Base-by-base conservation (phyloP, 768 basidiomycete genomes). In the Neoboletus brunneissimus region DNA sequence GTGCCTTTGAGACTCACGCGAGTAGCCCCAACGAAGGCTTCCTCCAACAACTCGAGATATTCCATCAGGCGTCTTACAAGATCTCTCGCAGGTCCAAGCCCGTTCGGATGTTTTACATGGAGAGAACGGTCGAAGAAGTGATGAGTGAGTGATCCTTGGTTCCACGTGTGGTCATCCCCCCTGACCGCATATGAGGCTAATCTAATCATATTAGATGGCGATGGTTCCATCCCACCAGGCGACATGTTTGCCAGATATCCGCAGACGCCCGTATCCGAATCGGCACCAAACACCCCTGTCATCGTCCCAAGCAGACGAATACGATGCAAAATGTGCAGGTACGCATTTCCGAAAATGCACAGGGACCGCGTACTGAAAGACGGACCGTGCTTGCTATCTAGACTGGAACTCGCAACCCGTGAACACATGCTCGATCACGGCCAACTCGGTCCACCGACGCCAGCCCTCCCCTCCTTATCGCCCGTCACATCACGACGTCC, bases 341-440 rank as follows among this genome's bases (percentile, higher is more conserved):
- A 44, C 12, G 5, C 27, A 6, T 23, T 47, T 16, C 11, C 41
- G 12, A 41, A 41, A n/a, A 6, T 20, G 35, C 34, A 48, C 55
- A 5, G 23, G 12, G 29, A 12, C 8, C 42, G 23, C 47, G 12
- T 38, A 35, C 45, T 45, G 8, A 50, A 23, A 56, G 45, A 29
- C 42, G 23, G 22, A 32, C 35, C 45, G 12, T 45, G 13, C 45
- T 49, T 25, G 35, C 45, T 23, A 45, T 52, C 29, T 29, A 58
- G 92, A 64, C 86, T 87, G 56, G 91, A 93, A 64, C 79, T 98
- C 15, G 94, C 94, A 1, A 83, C 90, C 0, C 79, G 89, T n/a
- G 92, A 94, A 67, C 91, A 97, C 68, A 93, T 98, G 90, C 81
- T 94, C 46, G 89, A 94, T 69, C 93, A 95, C 64, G 88, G 87